Base-by-base conservation (phyloP, 108 stramenopile species). In the Cyclotella atomus region DNA sequence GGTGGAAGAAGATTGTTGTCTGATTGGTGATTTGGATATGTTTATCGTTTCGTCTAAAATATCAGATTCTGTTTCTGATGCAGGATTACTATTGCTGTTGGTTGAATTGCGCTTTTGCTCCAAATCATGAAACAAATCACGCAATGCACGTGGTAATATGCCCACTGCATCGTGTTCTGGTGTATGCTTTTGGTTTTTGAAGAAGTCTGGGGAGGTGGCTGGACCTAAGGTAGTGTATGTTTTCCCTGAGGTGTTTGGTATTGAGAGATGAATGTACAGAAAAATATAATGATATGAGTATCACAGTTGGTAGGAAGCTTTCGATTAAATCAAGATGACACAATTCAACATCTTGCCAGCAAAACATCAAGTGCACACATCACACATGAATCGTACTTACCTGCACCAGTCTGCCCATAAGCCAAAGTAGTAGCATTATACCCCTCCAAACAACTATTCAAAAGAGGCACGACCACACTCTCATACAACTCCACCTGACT, bases 381-480 rank as follows among this genome's bases (percentile, higher is more conserved):
- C 38, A 9, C 38, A 41, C 6, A 6, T 9, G 12, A 9, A 41
- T 9, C 38, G 38, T 10, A 52, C 52, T 52, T 23, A 28, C 96
- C 96, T 14, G 82, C 86, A 2, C 94, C 95, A 65, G 97, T 98
- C 86, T 99, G 96, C 1, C 97, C 97, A 73, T 97, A 98, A 3
- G 98, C 98, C 44, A 99, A 74, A 30, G 95, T 88, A 4, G 98
- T 98, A 10, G 97, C 97, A 85, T 99, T 98, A 82, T 97, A 99
- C 55, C 98, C 98, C 65, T 94, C 84, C 63, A 89, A 76, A 38
- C 87, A 91, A 61, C 75, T 72, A 10, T 55, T 64, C 50, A 93
- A 79, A 0, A 93, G 77, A 24, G 92, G 88, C 38, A 36, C 44
- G 2, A 91, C 85, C 38, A 83, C 44, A 30, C 73, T 54, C 10